phyloP scores from a whole-genome alignment of 495 filamentous ascomycete genomes.

The Penicillium robsamsonii region DNA sequence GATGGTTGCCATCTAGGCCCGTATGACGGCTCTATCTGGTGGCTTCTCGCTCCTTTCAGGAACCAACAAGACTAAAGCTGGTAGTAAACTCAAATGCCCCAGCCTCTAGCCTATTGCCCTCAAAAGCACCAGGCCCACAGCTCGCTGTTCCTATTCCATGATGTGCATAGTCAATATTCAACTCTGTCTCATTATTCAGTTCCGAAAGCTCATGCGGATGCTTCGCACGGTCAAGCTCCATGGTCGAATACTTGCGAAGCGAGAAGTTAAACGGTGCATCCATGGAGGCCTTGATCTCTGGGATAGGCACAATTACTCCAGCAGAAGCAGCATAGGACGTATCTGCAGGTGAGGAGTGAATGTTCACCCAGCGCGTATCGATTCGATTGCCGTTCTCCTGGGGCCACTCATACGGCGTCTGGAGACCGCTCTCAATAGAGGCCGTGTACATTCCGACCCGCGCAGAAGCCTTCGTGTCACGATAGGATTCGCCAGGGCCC shows the following conservation, averaged over 20 bases:
- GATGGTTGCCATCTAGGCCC: too few relatives aligned
- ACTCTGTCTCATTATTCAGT: slow-evolving; percentile 47
- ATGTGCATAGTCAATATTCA: slow-evolving; percentile 62
- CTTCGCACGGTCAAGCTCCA: slow-evolving; percentile 52
- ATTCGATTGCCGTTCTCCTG: slow-evolving; percentile 65
- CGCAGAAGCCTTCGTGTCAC: slow-evolving; percentile 58
- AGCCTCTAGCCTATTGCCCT: slow-evolving; percentile 17
- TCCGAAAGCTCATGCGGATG: slow-evolving; percentile 59
- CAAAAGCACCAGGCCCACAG: slow-evolving; percentile 21
- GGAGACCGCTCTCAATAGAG: slow-evolving; percentile 43
- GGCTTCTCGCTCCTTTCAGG: too few relatives aligned
- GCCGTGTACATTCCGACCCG: slow-evolving; percentile 49
- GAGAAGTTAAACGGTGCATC: slow-evolving; percentile 52
- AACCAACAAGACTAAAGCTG: neutral
- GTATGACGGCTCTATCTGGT: too few relatives aligned
- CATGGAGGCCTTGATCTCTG: too few relatives aligned
- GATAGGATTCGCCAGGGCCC: slow-evolving; percentile 61
- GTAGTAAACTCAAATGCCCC: slow-evolving; percentile 20
- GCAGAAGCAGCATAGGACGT: too few relatives aligned
- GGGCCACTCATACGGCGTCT: slow-evolving; percentile 59
- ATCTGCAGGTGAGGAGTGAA: slow-evolving; percentile 30
- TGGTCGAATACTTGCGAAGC: slow-evolving; percentile 47
- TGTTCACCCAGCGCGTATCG: slow-evolving; percentile 56
- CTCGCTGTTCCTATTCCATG: slow-evolving; percentile 46
- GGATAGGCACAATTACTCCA: too few relatives aligned